phyloP scores from a whole-genome alignment of 2,329 filamentous ascomycete species.

The Berkeleyomyces basicola region DNA sequence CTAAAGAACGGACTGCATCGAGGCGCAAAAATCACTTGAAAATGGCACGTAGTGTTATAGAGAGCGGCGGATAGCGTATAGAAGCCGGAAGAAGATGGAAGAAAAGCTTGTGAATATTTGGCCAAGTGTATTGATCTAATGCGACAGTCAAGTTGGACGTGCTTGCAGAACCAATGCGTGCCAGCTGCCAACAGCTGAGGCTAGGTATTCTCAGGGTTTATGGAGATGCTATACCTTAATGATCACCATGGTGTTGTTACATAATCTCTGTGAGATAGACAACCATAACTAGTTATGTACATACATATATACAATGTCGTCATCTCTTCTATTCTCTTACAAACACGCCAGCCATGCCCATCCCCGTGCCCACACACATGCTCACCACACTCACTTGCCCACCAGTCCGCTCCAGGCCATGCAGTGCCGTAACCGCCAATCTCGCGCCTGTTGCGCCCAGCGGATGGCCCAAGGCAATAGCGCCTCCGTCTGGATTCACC shows the following conservation, averaged over 20 bases:
- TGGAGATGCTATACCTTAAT: too few species aligned
- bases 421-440: conserved; percentile 55
- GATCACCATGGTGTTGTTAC: too few species aligned
- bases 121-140: neutral
- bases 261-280: too few species aligned
- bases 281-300: too few species aligned
- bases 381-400: conserved; percentile 70
- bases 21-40: neutral
- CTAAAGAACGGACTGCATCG: too few species aligned
- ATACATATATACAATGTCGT: too few species aligned
- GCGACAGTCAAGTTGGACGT: neutral
- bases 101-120: neutral
- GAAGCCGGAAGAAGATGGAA: neutral
- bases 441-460: conserved; percentile 76
- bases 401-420: conserved; percentile 50
- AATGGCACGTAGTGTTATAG: neutral
- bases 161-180: neutral
- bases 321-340: conserved; percentile 34
- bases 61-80: neutral
- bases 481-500: conserved; percentile 85
- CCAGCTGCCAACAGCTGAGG: neutral
- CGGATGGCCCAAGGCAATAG: conserved; percentile 86
- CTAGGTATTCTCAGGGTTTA: too few species aligned
- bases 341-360: conserved; percentile 57
- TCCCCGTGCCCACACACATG: conserved; percentile 79